A percentile compares a stretch with the other conserved stretches of the same genome.
phyloP scores from a whole-genome alignment of 2,329 filamentous ascomycete genomes.

The Ambrosiella xylebori region DNA sequence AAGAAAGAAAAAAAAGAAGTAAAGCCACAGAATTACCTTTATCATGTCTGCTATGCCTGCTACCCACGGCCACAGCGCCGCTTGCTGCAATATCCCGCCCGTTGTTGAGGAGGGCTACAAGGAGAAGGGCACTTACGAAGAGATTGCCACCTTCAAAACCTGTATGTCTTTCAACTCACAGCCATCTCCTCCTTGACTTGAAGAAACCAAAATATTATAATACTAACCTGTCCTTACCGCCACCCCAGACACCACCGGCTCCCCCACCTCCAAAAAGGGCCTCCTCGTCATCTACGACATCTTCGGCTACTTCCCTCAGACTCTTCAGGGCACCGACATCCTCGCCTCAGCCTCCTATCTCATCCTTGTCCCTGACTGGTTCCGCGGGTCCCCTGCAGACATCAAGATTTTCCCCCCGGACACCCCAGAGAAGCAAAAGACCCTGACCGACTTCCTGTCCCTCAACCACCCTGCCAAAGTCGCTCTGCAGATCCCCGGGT shows the following conservation, averaged over 20 bases:
- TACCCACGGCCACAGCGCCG: constrained; percentile 34
- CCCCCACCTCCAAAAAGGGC: constrained; percentile 34
- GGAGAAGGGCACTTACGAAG: constrained; percentile 37
- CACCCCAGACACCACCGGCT: constrained; percentile 26
- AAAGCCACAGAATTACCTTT: not conserved
- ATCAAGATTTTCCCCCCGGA: constrained; percentile 46
- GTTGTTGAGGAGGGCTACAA: constrained; percentile 40
- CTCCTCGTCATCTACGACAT: constrained; percentile 49
- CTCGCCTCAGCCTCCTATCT: constrained; percentile 49
- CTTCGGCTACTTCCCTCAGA: constrained; percentile 54
- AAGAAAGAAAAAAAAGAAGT: too few species aligned
- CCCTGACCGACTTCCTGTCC: constrained; percentile 39
- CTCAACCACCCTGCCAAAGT: constrained; percentile 31
- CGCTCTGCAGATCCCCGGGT: constrained; percentile 33
- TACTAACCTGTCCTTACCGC: not conserved
- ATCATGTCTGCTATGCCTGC: constrained; percentile 26
- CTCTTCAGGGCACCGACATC: constrained; percentile 53
- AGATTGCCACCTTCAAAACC: constrained; percentile 37
- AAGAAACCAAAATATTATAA: not conserved
- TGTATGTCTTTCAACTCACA: constrained; percentile 19
- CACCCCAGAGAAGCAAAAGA: constrained; percentile 45
- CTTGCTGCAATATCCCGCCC: constrained; percentile 31
- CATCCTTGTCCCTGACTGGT: constrained; percentile 86
- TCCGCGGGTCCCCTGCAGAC: constrained; percentile 51
- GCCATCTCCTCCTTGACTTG: not conserved